Evolutionary conservation across 306 rosid species (phyloP).

Genomic region (Sophora flavescens): DNA sequence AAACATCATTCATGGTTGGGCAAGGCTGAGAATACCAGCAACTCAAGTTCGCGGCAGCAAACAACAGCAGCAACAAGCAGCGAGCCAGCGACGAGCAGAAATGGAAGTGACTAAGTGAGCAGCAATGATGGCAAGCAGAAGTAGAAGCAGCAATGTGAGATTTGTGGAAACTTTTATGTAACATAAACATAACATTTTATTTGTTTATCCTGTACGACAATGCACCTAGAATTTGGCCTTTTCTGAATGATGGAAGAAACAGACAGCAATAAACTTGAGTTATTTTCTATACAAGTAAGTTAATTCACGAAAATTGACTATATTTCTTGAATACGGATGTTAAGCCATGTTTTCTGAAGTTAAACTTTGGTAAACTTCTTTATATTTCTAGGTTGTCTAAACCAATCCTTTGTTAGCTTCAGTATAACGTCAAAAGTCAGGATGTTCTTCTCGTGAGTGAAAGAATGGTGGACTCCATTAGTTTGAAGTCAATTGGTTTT

Average conservation of each 20-base stretch:
- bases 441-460: slow-evolving; percentile 72
- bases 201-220: no score
- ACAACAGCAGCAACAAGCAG: no score
- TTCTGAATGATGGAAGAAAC: slow-evolving; percentile 17
- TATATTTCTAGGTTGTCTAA: slow-evolving; percentile 34
- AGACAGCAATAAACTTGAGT: slow-evolving; percentile 19
- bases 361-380: slow-evolving; percentile 28
- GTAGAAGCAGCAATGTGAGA: no score
- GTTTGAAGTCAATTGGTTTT: slow-evolving; percentile 91
- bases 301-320: slow-evolving; percentile 32
- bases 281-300: slow-evolving; percentile 27
- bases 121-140: no score
- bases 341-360: slow-evolving; percentile 17
- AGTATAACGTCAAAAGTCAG: slow-evolving; percentile 34
- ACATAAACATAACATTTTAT: no score
- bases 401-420: slow-evolving; percentile 42
- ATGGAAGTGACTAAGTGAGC: no score
- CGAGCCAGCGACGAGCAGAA: no score
- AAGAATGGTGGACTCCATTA: slow-evolving; percentile 95
- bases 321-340: slow-evolving; percentile 24
- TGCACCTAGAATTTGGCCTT: slow-evolving; percentile 1
- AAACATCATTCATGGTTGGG: no score
- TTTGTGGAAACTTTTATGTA: no score
- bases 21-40: no score
- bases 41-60: no score